phyloP scores from a whole-genome alignment of 2,329 filamentous ascomycete species.

The Aureobasidium sp. region DNA sequence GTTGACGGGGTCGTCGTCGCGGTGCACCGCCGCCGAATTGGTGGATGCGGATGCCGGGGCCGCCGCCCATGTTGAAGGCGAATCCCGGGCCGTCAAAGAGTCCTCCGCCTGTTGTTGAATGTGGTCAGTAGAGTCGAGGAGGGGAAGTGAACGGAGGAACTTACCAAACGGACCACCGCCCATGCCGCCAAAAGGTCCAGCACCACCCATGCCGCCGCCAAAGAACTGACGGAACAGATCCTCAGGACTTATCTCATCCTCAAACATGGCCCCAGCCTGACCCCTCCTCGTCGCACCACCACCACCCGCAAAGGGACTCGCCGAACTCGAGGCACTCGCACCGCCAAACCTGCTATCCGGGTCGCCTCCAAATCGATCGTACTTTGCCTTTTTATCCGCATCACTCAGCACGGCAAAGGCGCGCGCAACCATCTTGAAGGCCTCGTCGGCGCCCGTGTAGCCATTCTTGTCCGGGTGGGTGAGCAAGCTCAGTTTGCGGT shows the following conservation, averaged over 20 bases:
- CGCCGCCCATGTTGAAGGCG: constrained; percentile 86
- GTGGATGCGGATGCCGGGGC: constrained; percentile 82
- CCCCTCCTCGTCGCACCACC: constrained; percentile 32
- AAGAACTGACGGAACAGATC: constrained; percentile 98
- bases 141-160: neutral
- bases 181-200: constrained; percentile 33
- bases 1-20: constrained; percentile 64
- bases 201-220: constrained; percentile 58
- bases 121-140: neutral
- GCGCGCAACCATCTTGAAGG: constrained; percentile 94
- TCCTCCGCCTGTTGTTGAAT: constrained; percentile 38
- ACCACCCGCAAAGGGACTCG: constrained; percentile 56
- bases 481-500: constrained; percentile 84
- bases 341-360: constrained; percentile 77
- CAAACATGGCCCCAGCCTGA: constrained; percentile 50
- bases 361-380: constrained; percentile 82
- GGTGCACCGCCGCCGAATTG: constrained; percentile 83
- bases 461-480: constrained; percentile 99
- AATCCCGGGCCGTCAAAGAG: constrained; percentile 79
- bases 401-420: constrained; percentile 92
- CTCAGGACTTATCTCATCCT: constrained; percentile 90
- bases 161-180: constrained; percentile 6
- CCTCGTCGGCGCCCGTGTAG: constrained; percentile 89
- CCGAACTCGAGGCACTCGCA: constrained; percentile 47
- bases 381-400: constrained; percentile 84